phyloP scores from a whole-genome alignment of 371 early-diverging fungal genomes.

The Zychaea mexicana region DNA sequence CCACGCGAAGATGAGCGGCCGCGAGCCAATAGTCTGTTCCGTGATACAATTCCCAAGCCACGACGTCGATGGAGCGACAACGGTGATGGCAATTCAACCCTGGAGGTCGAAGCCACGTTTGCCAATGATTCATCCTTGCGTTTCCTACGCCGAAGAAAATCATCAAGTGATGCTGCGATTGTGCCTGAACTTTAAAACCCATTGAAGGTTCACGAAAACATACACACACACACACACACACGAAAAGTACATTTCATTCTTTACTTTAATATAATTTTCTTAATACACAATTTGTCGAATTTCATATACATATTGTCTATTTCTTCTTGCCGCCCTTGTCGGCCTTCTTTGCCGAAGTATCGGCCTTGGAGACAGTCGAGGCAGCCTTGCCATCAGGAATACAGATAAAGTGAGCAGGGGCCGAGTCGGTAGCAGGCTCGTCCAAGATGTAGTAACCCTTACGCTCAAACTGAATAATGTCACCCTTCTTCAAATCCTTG shows the following conservation, averaged over 20 bases:
- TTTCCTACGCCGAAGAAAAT: neutral
- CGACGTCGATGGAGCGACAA: neutral
- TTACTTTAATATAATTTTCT: too few species aligned
- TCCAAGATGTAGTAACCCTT: constrained; percentile 97
- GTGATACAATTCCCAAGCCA: neutral
- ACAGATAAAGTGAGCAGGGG: constrained; percentile 73
- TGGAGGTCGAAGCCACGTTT: neutral
- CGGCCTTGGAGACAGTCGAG: constrained; percentile 79
- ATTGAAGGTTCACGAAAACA: too few species aligned
- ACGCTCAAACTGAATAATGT: constrained; percentile 98
- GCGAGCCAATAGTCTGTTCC: neutral
- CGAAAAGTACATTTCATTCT: too few species aligned
- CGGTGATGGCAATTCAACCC: neutral
- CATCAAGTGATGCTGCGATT: neutral
- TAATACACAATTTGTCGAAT: too few species aligned
- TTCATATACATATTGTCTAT: neutral
- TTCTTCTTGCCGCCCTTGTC: constrained; percentile 13
- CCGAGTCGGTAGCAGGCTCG: constrained; percentile 52
- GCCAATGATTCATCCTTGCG: neutral
- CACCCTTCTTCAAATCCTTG: constrained; percentile 60
- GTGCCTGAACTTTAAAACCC: neutral
- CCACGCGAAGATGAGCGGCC: neutral
- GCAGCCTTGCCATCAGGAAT: constrained; percentile 95
- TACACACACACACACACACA: too few species aligned
- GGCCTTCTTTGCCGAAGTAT: constrained; percentile 12